phyloP scores from a whole-genome alignment of 192 early-diverging fungal species.

The Jimgerdemannia flammicorona region DNA sequence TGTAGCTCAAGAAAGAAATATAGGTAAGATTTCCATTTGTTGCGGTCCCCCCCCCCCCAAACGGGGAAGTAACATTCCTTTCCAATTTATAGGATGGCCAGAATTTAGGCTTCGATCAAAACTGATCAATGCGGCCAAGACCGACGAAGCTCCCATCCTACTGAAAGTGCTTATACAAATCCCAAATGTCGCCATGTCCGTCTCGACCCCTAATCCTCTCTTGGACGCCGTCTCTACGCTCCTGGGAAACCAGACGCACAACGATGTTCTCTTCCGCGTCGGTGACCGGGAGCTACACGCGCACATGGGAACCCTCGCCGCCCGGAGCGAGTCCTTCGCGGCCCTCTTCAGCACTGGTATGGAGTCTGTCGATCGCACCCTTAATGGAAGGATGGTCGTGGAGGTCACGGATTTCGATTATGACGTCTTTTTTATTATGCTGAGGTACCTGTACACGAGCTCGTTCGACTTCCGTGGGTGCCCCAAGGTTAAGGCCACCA shows the following conservation, averaged over 20 bases:
- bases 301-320: neutral
- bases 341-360: neutral
- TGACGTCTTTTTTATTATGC: neutral
- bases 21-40: no score
- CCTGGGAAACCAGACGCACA: neutral
- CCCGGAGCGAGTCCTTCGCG: neutral
- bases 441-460: neutral
- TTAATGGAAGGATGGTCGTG: neutral
- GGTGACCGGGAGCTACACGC: neutral
- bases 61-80: no score
- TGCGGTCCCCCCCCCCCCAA: no score
- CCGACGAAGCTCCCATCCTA: no score
- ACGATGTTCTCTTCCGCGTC: neutral
- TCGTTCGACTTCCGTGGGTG: neutral
- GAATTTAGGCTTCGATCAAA: no score
- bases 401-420: neutral
- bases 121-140: no score
- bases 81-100: no score
- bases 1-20: no score
- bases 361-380: neutral
- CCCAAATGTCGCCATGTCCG: neutral
- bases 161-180: neutral
- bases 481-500: neutral
- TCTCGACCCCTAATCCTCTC: neutral
- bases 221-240: neutral